Percentiles rank a stretch among this genome's conserved stretches.
These are phyloP conservation scores for Populus ilicifolia DNA, from an alignment of 345 rosid genomes.

Conservation along the genomic window DNA sequence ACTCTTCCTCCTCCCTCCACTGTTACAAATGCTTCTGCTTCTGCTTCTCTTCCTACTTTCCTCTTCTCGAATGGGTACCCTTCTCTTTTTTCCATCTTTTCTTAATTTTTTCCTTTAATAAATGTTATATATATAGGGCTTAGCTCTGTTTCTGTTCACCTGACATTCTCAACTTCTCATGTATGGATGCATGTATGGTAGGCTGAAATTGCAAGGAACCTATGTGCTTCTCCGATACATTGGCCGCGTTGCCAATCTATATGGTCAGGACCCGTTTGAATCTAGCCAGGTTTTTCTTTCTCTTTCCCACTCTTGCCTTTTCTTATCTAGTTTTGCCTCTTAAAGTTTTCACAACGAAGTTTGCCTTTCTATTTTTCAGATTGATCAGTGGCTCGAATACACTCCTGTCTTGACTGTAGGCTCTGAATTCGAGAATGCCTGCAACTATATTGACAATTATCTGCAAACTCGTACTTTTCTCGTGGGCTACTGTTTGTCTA, in stretches of 20 bases:
- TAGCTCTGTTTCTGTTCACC: background rate
- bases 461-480: conserved; percentile 54
- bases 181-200: conserved; percentile 9
- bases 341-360: background rate
- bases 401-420: conserved; percentile 61
- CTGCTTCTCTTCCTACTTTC: conserved; percentile 38
- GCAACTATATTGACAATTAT: conserved; percentile 49
- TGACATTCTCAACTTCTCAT: background rate
- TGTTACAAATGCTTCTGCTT: conserved; percentile 21
- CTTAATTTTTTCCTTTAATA: no score
- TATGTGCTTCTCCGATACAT: conserved; percentile 57
- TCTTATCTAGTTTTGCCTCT: background rate
- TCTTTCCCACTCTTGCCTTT: background rate
- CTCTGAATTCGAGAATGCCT: conserved; percentile 78
- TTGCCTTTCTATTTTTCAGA: conserved; percentile 31
- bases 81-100: background rate
- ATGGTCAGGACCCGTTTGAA: conserved; percentile 43
- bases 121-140: background rate
- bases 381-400: conserved; percentile 85
- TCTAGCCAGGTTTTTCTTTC: conserved; percentile 51
- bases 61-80: conserved; percentile 62
- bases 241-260: conserved; percentile 54
- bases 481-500: conserved; percentile 63
- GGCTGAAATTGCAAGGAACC: conserved; percentile 54
- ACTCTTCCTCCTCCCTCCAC: conserved; percentile 24